phyloP scores from a whole-genome alignment of 371 early-diverging fungal species.

The Apophysomyces sp. region DNA sequence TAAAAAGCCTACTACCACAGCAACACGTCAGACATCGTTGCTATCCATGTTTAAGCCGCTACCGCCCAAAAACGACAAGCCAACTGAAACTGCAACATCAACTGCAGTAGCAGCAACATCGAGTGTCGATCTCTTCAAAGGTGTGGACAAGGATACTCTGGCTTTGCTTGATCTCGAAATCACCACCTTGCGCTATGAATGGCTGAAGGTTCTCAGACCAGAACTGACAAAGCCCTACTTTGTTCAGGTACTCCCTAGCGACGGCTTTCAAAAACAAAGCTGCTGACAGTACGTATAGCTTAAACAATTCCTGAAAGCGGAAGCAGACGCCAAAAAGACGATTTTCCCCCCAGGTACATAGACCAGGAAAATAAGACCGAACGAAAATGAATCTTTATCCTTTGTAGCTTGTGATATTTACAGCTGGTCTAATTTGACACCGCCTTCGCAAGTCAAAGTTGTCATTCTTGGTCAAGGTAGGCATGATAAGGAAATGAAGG shows the following conservation, averaged over 20 bases:
- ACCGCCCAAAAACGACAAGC: background rate
- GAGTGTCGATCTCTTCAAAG: constrained; percentile 14
- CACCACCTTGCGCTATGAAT: constrained; percentile 70
- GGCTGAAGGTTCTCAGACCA: constrained; percentile 67
- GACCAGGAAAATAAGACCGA: background rate
- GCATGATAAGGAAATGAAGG: background rate
- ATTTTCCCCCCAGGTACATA: constrained; percentile 75
- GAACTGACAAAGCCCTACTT: constrained; percentile 85
- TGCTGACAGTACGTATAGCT: constrained; percentile 36
- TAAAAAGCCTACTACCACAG: constrained; percentile 14
- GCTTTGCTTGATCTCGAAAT: constrained; percentile 67
- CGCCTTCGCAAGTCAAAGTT: constrained; percentile 66
- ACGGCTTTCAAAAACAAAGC: background rate
- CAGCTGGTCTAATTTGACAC: constrained; percentile 76
- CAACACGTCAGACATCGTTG: constrained; percentile 21
- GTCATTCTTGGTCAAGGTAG: constrained; percentile 91
- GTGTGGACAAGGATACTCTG: constrained; percentile 40
- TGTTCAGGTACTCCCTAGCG: constrained; percentile 41
- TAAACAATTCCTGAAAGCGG: constrained; percentile 64
- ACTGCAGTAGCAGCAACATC: background rate
- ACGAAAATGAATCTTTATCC: background rate
- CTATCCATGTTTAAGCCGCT: constrained; percentile 39
- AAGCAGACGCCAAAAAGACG: constrained; percentile 45
- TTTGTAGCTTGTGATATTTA: constrained; percentile 64
- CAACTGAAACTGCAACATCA: too few species aligned